phyloP scores from a whole-genome alignment of 1,284 basidiomycete genomes.

The Tilletiopsis washingtonensis region DNA sequence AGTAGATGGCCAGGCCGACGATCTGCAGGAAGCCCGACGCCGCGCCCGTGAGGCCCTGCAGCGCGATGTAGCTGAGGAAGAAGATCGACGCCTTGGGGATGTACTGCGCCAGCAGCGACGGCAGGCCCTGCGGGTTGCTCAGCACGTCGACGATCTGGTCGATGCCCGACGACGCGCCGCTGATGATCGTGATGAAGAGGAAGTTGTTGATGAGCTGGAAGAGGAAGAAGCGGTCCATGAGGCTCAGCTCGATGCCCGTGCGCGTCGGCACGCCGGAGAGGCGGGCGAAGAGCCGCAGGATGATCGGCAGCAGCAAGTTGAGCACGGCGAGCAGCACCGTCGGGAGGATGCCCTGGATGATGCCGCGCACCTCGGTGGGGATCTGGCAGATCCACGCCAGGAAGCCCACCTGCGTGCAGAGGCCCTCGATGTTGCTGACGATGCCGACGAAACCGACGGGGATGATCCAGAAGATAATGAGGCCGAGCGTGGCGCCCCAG shows the following conservation, averaged over 20 bases:
- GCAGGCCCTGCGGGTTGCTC: conserved; percentile 20
- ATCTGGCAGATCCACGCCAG: conserved; percentile 74
- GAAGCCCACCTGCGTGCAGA: conserved; percentile 63
- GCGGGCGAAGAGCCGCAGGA: conserved; percentile 66
- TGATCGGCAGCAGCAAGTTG: conserved; percentile 81
- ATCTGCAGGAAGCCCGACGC: conserved; percentile 74
- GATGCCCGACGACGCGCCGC: conserved; percentile 26
- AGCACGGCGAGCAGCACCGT: conserved; percentile 73
- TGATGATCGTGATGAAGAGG: conserved; percentile 41
- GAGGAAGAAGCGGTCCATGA: conserved; percentile 84
- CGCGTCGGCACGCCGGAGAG: conserved; percentile 74
- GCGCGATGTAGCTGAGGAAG: conserved; percentile 71
- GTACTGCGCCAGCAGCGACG: conserved; percentile 50
- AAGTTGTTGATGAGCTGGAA: conserved; percentile 60
- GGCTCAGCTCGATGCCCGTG: conserved; percentile 74
- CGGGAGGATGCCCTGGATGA: conserved; percentile 71
- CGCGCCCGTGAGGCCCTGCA: conserved; percentile 50
- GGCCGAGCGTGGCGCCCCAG: conserved; percentile 55
- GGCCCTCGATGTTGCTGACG: conserved; percentile 68
- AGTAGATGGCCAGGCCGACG: conserved; percentile 68
- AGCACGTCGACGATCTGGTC: conserved; percentile 19
- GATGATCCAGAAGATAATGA: conserved; percentile 59
- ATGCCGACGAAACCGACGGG: conserved; percentile 66
- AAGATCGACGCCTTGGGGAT: conserved; percentile 81
- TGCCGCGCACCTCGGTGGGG: conserved; percentile 55